Conservation (phyloP, 495 filamentous ascomycete genomes). For the Trichoderma virens region DNA sequence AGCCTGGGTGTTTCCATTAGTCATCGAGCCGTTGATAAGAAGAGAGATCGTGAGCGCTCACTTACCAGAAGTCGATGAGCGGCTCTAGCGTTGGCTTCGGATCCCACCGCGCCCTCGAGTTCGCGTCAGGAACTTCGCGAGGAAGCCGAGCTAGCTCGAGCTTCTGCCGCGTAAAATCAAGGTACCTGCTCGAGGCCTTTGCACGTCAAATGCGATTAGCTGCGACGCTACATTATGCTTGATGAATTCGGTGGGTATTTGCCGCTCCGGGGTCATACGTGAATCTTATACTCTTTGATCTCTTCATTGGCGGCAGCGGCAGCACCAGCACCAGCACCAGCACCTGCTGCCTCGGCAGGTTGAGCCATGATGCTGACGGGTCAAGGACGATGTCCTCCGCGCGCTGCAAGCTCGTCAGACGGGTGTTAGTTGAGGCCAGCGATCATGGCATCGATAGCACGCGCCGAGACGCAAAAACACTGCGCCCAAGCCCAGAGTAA, state of each 20-base stretch:
- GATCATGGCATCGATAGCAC: neutral
- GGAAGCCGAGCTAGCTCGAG: conserved; percentile 48
- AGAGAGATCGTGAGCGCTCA: neutral
- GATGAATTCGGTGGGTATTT: too few relatives aligned
- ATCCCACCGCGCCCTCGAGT: conserved; percentile 38
- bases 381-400: neutral
- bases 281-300: conserved; percentile 42
- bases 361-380: conserved; percentile 3
- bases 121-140: conserved; percentile 34
- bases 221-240: too few relatives aligned
- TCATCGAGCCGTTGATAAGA: conserved; percentile 8
- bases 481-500: too few relatives aligned
- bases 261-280: conserved; percentile 31
- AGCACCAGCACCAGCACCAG: conserved; percentile 14
- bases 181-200: conserved; percentile 43
- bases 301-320: too few relatives aligned
- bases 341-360: conserved; percentile 1
- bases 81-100: conserved; percentile 41
- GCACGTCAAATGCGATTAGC: neutral
- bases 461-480: neutral
- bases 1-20: conserved; percentile 33
- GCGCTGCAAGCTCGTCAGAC: neutral
- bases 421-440: neutral
- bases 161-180: conserved; percentile 46
- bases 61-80: conserved; percentile 47